These are phyloP conservation scores for Tephrocybe rancida DNA, from an alignment of 768 basidiomycete species.

Conservation along the genomic window DNA sequence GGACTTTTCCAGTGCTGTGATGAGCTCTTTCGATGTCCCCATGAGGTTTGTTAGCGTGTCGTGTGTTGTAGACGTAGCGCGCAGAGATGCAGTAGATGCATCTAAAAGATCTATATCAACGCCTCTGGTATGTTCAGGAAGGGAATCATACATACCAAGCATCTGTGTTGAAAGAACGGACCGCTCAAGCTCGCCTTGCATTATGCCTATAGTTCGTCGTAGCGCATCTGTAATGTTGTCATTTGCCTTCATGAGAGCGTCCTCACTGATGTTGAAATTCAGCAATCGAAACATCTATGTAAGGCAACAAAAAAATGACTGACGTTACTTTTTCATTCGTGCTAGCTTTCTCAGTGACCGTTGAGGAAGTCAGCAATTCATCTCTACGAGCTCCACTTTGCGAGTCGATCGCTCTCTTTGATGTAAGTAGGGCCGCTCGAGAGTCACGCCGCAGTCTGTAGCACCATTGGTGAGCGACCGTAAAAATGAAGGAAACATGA, in stretches of 20 bases:
- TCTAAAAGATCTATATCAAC: conserved; percentile 44
- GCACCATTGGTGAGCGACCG: not conserved
- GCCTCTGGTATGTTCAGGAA: not conserved
- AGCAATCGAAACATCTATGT: not conserved
- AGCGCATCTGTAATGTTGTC: conserved; percentile 88
- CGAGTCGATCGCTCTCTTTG: conserved; percentile 74
- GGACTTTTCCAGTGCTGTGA: conserved; percentile 85
- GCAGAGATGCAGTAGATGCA: conserved; percentile 75
- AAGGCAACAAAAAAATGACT: conserved; percentile 28
- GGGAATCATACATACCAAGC: conserved; percentile 54
- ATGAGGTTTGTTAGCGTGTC: conserved; percentile 74
- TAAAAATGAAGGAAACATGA: not conserved
- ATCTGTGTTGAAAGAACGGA: conserved; percentile 87
- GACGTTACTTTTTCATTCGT: conserved; percentile 65
- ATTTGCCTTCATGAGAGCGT: conserved; percentile 86
- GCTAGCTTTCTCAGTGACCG: conserved; percentile 46
- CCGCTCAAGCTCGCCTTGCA: conserved; percentile 92
- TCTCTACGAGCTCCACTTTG: conserved; percentile 61
- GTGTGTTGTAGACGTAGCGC: conserved; percentile 74
- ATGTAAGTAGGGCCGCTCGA: conserved; percentile 68
- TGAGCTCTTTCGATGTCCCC: conserved; percentile 78
- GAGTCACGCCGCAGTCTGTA: conserved; percentile 62
- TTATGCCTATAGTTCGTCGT: conserved; percentile 78
- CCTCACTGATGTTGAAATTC: conserved; percentile 53
- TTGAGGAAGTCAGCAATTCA: conserved; percentile 64